Percentiles rank a stretch among this genome's conserved stretches.
Evolutionary conservation across 2,329 filamentous ascomycete species (phyloP).

Genomic region (Pseudogymnoascus sp.): DNA sequence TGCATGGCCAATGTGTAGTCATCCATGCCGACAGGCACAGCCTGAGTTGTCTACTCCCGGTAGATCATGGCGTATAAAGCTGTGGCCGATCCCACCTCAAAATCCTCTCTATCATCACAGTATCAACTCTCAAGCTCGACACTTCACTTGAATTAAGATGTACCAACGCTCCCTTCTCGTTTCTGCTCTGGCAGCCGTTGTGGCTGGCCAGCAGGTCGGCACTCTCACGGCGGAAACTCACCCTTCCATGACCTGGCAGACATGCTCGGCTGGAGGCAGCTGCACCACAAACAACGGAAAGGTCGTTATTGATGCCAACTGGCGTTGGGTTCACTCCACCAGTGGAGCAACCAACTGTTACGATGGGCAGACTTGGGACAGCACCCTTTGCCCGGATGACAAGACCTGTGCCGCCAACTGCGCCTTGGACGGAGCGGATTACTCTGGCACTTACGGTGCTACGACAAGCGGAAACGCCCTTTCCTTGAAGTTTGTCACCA

Average conservation of each 20-base stretch:
- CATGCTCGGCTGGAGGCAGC: slow-evolving; percentile 36
- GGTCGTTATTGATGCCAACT: slow-evolving; percentile 49
- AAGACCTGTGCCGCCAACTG: slow-evolving; percentile 41
- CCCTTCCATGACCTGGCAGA: slow-evolving; percentile 44
- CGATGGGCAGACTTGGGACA: slow-evolving; percentile 37
- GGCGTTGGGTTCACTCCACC: slow-evolving; percentile 48
- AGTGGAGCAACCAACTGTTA: slow-evolving; percentile 35
- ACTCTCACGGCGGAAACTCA: slow-evolving; percentile 41
- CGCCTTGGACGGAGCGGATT: slow-evolving; percentile 47
- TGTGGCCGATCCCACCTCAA: not conserved
- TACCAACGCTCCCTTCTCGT: not conserved
- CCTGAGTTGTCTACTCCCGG: not conserved
- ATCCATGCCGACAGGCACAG: slow-evolving; percentile 1
- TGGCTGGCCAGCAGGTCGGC: slow-evolving; percentile 41
- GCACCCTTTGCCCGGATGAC: slow-evolving; percentile 37
- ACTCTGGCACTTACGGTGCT: slow-evolving; percentile 45
- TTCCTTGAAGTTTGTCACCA: slow-evolving; percentile 50
- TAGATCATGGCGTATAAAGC: not conserved
- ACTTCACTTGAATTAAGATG: not conserved
- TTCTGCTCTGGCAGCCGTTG: slow-evolving; percentile 35
- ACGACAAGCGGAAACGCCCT: slow-evolving; percentile 44
- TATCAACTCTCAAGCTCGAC: not conserved
- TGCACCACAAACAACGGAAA: slow-evolving; percentile 42
- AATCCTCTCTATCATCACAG: not conserved
- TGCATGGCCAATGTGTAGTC: not conserved